Evolutionary conservation across 2,329 filamentous ascomycete species (phyloP).

Genomic region (Chaetomium sp.): DNA sequence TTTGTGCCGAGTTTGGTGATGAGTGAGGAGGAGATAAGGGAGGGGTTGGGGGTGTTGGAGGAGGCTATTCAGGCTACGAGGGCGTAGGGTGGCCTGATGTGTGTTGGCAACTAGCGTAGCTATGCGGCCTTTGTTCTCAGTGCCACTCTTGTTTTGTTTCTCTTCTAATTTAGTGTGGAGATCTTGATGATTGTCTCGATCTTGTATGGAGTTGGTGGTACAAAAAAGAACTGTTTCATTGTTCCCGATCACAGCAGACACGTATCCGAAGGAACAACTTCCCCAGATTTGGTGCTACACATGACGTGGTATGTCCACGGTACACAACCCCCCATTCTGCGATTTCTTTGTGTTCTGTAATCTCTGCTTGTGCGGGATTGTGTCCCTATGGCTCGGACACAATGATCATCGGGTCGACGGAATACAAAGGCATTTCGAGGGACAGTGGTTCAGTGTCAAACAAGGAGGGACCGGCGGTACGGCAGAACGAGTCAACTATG

Average conservation of each 20-base stretch:
- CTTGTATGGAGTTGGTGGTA: background rate
- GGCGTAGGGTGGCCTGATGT: background rate
- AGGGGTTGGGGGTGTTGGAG: conserved; percentile 69
- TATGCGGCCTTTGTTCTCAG: background rate
- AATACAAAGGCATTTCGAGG: no score
- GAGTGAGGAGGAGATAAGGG: conserved; percentile 69
- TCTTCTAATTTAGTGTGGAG: background rate
- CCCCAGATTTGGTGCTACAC: background rate
- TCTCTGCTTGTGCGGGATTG: no score
- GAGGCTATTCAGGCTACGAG: conserved; percentile 49
- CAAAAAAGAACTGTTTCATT: background rate
- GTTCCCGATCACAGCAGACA: no score
- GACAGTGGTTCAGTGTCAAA: no score
- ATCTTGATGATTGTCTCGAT: background rate
- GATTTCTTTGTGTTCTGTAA: no score
- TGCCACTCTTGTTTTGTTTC: background rate
- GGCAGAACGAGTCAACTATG: no score
- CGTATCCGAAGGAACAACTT: background rate
- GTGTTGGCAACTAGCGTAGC: background rate
- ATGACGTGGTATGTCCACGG: background rate
- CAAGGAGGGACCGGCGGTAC: no score
- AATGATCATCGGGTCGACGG: no score
- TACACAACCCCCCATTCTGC: no score
- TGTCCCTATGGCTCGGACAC: no score
- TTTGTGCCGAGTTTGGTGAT: conserved; percentile 87